These are phyloP conservation scores for Myotisia sp. DNA, from an alignment of 2,329 filamentous ascomycete genomes.

Conservation along the genomic window DNA sequence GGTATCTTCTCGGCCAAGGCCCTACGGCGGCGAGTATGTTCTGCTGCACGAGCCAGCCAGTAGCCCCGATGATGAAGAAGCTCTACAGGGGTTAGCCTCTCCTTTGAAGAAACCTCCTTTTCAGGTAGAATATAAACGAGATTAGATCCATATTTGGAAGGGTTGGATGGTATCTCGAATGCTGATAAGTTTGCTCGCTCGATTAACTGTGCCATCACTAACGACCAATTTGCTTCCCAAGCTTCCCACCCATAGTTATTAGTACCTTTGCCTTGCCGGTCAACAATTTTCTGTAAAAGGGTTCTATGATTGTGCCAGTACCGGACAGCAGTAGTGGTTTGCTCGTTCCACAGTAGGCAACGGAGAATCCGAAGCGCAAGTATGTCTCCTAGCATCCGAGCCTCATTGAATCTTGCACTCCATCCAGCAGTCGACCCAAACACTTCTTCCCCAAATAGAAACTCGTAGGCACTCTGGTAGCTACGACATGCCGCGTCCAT, in stretches of 20 bases:
- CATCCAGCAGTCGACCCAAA: constrained; percentile 81
- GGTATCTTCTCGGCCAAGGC: constrained; percentile 41
- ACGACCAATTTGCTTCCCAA: constrained; percentile 68
- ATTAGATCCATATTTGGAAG: constrained; percentile 3
- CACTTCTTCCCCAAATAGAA: constrained; percentile 65
- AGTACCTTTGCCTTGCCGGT: constrained; percentile 70
- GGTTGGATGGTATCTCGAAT: constrained; percentile 21
- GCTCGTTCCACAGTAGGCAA: constrained; percentile 65
- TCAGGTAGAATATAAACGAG: constrained; percentile 36
- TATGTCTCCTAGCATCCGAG: constrained; percentile 70
- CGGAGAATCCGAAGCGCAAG: constrained; percentile 68
- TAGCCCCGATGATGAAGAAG: constrained; percentile 49
- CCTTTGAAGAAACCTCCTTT: constrained; percentile 35
- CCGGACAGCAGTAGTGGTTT: constrained; percentile 64
- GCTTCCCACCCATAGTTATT: constrained; percentile 86
- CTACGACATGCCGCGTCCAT: constrained; percentile 75
- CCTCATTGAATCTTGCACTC: constrained; percentile 83
- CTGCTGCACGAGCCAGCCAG: constrained; percentile 42
- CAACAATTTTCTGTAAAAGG: constrained; percentile 60
- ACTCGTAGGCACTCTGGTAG: constrained; percentile 77
- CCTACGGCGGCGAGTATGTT: constrained; percentile 38
- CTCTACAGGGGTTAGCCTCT: constrained; percentile 44
- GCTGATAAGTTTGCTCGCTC: constrained; percentile 37
- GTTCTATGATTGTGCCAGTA: constrained; percentile 67
- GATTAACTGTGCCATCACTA: constrained; percentile 47